Percentiles rank a stretch among this genome's conserved stretches.
phyloP scores from a whole-genome alignment of 1,284 basidiomycete genomes.

The Boletus sp. region DNA sequence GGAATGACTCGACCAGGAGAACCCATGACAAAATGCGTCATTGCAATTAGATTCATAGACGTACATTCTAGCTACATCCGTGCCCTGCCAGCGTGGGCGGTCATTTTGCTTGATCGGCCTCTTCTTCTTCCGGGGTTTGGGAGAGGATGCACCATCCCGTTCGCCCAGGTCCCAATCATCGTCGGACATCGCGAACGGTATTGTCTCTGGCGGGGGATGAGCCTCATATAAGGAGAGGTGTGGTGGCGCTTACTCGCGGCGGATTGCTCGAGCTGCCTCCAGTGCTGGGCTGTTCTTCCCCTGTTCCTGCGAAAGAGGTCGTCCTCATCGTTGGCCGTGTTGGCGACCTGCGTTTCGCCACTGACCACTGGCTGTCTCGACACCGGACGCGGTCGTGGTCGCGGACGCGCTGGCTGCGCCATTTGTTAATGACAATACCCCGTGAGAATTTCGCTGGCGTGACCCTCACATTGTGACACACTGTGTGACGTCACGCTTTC shows the following conservation, averaged over 20 bases:
- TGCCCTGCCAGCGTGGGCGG: conserved; percentile 38
- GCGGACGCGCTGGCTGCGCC: conserved; percentile 34
- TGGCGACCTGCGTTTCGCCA: conserved; percentile 19
- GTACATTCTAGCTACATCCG: conserved; percentile 25
- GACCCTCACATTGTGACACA: conserved; percentile 32
- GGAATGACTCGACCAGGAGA: neutral
- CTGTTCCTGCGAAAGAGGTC: conserved; percentile 62
- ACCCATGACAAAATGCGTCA: neutral
- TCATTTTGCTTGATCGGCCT: conserved; percentile 32
- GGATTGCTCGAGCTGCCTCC: conserved; percentile 53
- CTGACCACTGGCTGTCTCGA: conserved; percentile 17
- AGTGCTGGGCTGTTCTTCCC: conserved; percentile 48
- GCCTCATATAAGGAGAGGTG: neutral
- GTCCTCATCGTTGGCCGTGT: conserved; percentile 49
- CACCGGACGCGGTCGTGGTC: conserved; percentile 52
- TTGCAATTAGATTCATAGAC: conserved; percentile 13
- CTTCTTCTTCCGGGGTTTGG: conserved; percentile 38
- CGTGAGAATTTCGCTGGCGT: conserved; percentile 45
- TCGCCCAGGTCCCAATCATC: conserved; percentile 28
- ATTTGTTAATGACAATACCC: conserved; percentile 23
- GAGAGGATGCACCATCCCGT: conserved; percentile 25
- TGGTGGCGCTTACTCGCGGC: conserved; percentile 43
- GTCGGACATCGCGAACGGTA: conserved; percentile 16
- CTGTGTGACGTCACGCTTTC: conserved; percentile 27
- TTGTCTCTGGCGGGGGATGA: conserved; percentile 25